A percentile compares a stretch with the other conserved stretches of the same genome.
These are phyloP conservation scores for Leccinum solheimii DNA, from an alignment of 1,284 basidiomycete species.

Conservation along the genomic window DNA sequence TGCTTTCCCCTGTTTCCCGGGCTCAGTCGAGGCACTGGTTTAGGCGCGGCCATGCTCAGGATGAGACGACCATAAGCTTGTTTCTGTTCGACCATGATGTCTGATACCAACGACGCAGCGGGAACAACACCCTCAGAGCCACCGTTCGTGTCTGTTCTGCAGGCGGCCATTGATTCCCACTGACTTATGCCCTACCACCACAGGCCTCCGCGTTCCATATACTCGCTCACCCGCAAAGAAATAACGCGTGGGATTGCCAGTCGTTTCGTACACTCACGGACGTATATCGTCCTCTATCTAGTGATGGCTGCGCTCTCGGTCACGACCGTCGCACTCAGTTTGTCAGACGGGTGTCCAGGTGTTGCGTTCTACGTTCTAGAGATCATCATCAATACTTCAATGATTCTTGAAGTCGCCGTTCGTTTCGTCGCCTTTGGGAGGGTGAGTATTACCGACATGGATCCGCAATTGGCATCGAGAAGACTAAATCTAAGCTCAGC, in stretches of 20 bases:
- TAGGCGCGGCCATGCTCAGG: not conserved
- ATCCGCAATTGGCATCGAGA: not conserved
- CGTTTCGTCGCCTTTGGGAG: conserved; percentile 88
- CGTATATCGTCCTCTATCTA: conserved; percentile 84
- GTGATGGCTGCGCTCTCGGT: conserved; percentile 88
- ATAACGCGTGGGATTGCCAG: conserved; percentile 81
- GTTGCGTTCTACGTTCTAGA: conserved; percentile 88
- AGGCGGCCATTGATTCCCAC: not conserved
- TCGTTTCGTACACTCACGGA: conserved; percentile 80
- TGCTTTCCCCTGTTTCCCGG: conserved; percentile 7
- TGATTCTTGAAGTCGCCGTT: conserved; percentile 90
- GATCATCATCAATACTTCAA: conserved; percentile 85
- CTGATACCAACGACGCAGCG: conserved; percentile 23
- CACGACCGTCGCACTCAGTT: conserved; percentile 86
- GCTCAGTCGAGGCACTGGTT: not conserved
- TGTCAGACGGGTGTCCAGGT: conserved; percentile 77
- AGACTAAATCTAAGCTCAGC: conserved; percentile 47
- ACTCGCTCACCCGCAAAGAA: conserved; percentile 76
- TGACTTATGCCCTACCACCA: conserved; percentile 20
- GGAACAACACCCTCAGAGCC: conserved; percentile 18
- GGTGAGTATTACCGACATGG: conserved; percentile 48
- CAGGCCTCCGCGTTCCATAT: conserved; percentile 76
- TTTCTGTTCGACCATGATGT: conserved; percentile 28
- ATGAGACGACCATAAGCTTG: conserved; percentile 17
- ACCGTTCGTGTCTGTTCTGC: conserved; percentile 25